Conservation (phyloP, 495 filamentous ascomycete genomes). For the Articulospora tetracladia region DNA sequence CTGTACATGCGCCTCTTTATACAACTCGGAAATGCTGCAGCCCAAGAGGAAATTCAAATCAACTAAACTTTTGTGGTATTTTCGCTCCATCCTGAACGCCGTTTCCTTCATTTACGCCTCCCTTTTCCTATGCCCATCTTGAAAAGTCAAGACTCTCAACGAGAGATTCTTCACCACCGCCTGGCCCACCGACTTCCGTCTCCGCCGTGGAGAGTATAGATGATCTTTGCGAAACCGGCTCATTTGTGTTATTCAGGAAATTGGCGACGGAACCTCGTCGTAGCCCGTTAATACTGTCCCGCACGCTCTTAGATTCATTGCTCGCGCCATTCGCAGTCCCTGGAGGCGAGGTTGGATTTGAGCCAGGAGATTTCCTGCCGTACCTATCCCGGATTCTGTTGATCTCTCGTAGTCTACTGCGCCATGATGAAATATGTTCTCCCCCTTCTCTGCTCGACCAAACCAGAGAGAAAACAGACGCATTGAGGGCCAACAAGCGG, state of each 20-base stretch:
- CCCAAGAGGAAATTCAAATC: background rate
- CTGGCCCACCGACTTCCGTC: conserved; percentile 35
- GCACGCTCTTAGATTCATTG: conserved; percentile 32
- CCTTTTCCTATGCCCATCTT: conserved; percentile 41
- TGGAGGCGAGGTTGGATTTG: conserved; percentile 31
- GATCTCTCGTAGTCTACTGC: conserved; percentile 80
- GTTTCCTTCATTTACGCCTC: background rate
- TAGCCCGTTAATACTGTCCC: conserved; percentile 47
- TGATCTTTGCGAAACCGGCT: conserved; percentile 45
- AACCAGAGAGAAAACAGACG: conserved; percentile 86
- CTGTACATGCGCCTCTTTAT: conserved; percentile 2
- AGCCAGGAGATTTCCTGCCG: conserved; percentile 18
- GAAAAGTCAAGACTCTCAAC: conserved; percentile 58
- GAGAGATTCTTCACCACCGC: conserved; percentile 38
- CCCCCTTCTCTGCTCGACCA: conserved; percentile 76
- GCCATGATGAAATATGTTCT: conserved; percentile 87
- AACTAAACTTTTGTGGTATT: conserved; percentile 16
- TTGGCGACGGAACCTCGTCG: conserved; percentile 50
- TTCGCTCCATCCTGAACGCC: conserved; percentile 6
- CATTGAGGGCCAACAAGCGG: conserved; percentile 86
- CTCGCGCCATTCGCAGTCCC: conserved; percentile 29
- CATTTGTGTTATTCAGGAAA: conserved; percentile 45
- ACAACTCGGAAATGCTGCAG: background rate
- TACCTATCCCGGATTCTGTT: conserved; percentile 70
- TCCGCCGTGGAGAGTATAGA: conserved; percentile 48